Percentiles rank a stretch among this genome's conserved stretches.
Conservation (phyloP, 345 rosid genomes). For the Trapa incisa region DNA sequence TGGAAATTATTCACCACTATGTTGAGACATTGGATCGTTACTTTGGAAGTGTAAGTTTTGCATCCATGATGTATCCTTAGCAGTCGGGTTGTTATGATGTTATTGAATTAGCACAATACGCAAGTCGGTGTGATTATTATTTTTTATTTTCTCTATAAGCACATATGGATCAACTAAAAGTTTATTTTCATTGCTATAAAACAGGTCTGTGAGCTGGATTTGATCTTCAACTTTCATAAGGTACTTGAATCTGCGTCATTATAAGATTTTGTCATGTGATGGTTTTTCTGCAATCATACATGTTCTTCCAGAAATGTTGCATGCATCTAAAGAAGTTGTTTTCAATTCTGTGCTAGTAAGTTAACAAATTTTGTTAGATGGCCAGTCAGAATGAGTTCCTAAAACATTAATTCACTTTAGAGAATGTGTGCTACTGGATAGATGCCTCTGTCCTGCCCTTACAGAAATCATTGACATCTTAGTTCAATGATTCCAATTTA, state of each 20-base stretch:
- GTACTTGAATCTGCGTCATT: slow-evolving; percentile 10
- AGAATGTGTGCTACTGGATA: not conserved
- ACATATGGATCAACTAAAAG: not conserved
- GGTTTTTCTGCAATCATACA: not conserved
- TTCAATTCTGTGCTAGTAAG: not conserved
- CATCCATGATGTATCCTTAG: not conserved
- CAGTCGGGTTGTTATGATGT: not conserved
- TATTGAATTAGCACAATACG: not conserved
- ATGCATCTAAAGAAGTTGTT: not conserved
- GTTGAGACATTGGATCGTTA: slow-evolving; percentile 48
- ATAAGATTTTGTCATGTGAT: not conserved
- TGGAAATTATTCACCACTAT: slow-evolving; percentile 41
- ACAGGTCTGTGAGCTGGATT: slow-evolving; percentile 53
- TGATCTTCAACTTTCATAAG: slow-evolving; percentile 64
- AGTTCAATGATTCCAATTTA: not conserved
- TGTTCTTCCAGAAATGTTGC: not conserved
- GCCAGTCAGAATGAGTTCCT: not conserved
- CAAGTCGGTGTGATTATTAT: not conserved
- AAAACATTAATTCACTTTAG: not conserved
- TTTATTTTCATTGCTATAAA: slow-evolving; percentile 9
- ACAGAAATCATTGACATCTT: no score
- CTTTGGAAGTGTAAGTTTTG: slow-evolving; percentile 34
- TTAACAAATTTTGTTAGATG: not conserved
- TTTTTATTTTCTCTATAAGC: not conserved
- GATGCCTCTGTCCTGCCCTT: not conserved